Evolutionary conservation across 306 rosid genomes (phyloP), one percentile per base, ranked within the genome.

Genomic region (Fragaria nilgerrensis): DNA sequence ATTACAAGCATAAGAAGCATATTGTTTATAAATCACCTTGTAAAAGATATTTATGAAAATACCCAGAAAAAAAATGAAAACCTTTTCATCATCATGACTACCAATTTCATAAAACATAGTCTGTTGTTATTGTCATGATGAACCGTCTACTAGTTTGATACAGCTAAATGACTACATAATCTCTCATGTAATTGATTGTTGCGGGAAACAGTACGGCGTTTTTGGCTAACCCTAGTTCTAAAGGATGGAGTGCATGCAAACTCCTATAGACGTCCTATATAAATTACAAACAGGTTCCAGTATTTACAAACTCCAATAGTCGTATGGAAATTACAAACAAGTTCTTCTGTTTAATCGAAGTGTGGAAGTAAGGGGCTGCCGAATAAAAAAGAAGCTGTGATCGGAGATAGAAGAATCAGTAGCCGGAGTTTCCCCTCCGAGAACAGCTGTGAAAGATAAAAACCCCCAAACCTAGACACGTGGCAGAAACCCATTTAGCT

Each of bases 401-500:
- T 55, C 29, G 43, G 68, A 41, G 45, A 44, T 17, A 14, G 41
- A 62, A 49, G 34, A 32, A 32, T 52, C 29, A 20, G 36, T 45
- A 59, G 80, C 53, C 73, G 4, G 12, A 32, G 64, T 78, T 77
- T 70, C 69, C 49, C 29, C 17, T 56, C 36, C 36, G 34, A 34
- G n/a, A 2, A 32, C 48, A 72, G 67, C 37, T 75, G 56, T 29
- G 25, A 39, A 32, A 59, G 70, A 39, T 5, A 47, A 56, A 23
- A 27, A 72, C 10, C 76, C 41, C 72, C 74, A 27, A 47, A 58
- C 52, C 23, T 20, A 25, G 62, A 80, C 87, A 83, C 78, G 90
- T 83, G 89, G 85, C 63, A 67, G 39, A 34, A 68, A 50, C 66
- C 37, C 16, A 79, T 9, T 14, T 36, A 4, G 63, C 80, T 76